phyloP scores from a whole-genome alignment of 1,139 yeast genomes.

The Suhomyces bolitotheri region DNA sequence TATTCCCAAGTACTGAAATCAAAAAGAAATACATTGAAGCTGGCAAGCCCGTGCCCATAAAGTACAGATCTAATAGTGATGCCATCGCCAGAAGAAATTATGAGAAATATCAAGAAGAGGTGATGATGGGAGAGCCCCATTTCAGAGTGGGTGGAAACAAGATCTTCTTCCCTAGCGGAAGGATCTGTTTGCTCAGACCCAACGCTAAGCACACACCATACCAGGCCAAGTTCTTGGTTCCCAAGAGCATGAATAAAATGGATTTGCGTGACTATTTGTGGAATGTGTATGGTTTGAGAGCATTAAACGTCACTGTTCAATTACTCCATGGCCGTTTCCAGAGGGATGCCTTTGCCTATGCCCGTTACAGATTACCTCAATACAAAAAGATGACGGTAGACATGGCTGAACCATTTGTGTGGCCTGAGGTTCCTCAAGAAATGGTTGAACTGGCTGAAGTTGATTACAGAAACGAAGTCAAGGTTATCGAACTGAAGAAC shows the following conservation, averaged over 20 bases:
- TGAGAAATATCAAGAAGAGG: constrained; percentile 52
- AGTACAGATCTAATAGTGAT: constrained; percentile 37
- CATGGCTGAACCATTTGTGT: constrained; percentile 87
- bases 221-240: constrained; percentile 92
- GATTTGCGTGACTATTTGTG: constrained; percentile 89
- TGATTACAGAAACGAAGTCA: constrained; percentile 29
- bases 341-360: constrained; percentile 60
- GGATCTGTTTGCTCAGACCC: constrained; percentile 77
- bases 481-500: constrained; percentile 30
- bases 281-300: constrained; percentile 85
- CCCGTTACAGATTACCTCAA: constrained; percentile 78
- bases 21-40: constrained; percentile 35
- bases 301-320: constrained; percentile 83
- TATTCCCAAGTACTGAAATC: constrained; percentile 44
- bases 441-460: constrained; percentile 25
- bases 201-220: constrained; percentile 94
- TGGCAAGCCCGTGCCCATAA: constrained; percentile 48
- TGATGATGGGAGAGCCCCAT: constrained; percentile 71
- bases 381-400: constrained; percentile 93
- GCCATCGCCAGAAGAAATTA: constrained; percentile 41
- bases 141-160: constrained; percentile 74
- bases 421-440: constrained; percentile 69
- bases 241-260: constrained; percentile 84
- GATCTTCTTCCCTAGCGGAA: constrained; percentile 80
- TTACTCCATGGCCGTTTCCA: constrained; percentile 71